Base-by-base conservation (phyloP, 768 basidiomycete species). In the Termitomyces sp. region DNA sequence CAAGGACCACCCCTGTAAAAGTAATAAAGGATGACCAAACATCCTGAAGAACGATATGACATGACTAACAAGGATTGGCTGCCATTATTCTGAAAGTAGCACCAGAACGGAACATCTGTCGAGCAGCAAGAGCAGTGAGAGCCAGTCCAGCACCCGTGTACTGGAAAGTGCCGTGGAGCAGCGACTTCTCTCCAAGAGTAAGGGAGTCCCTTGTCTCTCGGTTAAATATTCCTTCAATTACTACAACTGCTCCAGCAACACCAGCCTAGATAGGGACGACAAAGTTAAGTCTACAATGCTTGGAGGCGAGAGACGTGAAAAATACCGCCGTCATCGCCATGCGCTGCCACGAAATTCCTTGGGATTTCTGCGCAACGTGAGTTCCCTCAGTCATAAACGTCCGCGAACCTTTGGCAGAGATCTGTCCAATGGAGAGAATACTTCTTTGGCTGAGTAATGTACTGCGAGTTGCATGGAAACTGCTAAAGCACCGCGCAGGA, bases 111-210 rank as follows among this genome's bases (percentile, higher is more conserved):
- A 91, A 93, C 74, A 93, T 76, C 50, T 83, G 74, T n/a, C 89
- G 83, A 3, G 93, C 93, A n/a, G 84, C 85, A 15, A 87, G 68
- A 0, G 93, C 92, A 1, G 91, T 93, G 37, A 93, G 70, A 2
- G 77, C 77, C 27, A 95, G 82, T 1, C 93, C 93, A 49, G 80
- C 88, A 12, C 88, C 93, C 6, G 92, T 91, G 65, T 93, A 95
- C 67, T 83, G 85, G 79, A 93, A 94, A 57, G 81, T 87, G 41
- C 87, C 84, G 65, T 94, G 83, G 4, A 94, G 76, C 66, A 89
- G 83, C 12, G 81, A 81, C 58, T 78, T 84, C 71, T 94, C 91
- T 0, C 78, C 76, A 0, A 70, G 56, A 41, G 84, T 81, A 30
- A 93, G 76, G 4, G 81, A 73, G 46, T 88, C 90, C 42, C 89